Conservation (phyloP, 345 rosid species). For the Eutrema japonicum region DNA sequence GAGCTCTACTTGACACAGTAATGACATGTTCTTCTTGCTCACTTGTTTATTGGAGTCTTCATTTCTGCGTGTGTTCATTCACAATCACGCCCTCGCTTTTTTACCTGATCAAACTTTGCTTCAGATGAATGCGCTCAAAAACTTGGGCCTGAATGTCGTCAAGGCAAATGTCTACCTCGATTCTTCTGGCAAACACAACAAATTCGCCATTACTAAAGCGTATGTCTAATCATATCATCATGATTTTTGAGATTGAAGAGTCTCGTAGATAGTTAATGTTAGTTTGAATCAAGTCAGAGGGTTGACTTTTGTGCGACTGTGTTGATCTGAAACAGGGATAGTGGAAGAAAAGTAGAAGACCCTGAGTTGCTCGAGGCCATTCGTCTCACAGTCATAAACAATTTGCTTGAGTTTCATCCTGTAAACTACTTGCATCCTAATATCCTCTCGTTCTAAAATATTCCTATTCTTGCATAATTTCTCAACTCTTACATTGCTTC, state of each 20-base stretch:
- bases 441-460: background rate
- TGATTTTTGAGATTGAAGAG: too few relatives aligned
- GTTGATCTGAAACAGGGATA: conserved; percentile 53
- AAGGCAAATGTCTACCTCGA: conserved; percentile 91
- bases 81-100: background rate
- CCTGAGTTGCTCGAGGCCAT: conserved; percentile 96
- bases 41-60: background rate
- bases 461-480: conserved; percentile 19
- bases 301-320: conserved; percentile 10
- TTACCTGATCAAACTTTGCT: conserved; percentile 30
- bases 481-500: conserved; percentile 26
- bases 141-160: conserved; percentile 89
- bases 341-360: conserved; percentile 94
- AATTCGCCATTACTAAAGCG: conserved; percentile 81
- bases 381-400: conserved; percentile 92
- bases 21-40: conserved; percentile 17
- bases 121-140: conserved; percentile 91
- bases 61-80: background rate
- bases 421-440: conserved; percentile 50
- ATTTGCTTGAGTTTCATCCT: conserved; percentile 90
- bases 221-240: conserved; percentile 46
- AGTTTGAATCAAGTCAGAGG: background rate
- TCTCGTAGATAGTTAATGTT: background rate
- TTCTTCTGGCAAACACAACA: conserved; percentile 97
- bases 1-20: conserved; percentile 96